Base-by-base conservation (phyloP, 306 rosid species). In the Arachis hypogaea region DNA sequence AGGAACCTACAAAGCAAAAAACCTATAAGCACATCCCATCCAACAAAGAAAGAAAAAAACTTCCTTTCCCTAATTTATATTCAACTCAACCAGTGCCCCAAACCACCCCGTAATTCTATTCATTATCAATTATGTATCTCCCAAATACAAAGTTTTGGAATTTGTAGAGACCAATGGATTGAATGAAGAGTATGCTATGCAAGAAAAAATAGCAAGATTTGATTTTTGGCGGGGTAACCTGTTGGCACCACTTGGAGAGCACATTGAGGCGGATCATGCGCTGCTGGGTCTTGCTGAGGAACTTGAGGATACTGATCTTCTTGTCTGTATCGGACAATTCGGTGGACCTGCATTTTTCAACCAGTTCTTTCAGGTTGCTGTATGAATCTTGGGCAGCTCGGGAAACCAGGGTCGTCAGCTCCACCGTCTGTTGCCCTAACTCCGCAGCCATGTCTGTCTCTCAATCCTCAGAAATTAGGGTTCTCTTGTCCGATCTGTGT, bases 221-320 rank as follows among this genome's bases (percentile, higher is more conserved):
- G 46, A 43, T 43, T 43, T 47, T 47, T 4, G 16, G 18, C 9
- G 10, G 38, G 70, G 51, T 10, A 38, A 9, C 99, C 96, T 94
- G 99, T 54, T 88, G 97, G 72, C 96, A 94, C 99, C 99, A 94
- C 81, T 92, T 92, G 69, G 99, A 82, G 59, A 94, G 89, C 62
- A 90, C 99, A 83, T 92, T 85, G 84, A 94, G 99, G 7, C 99
- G 89, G 66, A 94, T 92, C 96, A 94, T 89, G 6, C 99, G 88
- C 82, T 94, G 99, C 73, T 88, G 97, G 60, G 99, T 94, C 90
- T 94, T 94, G 84, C 65, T 84, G 9, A 94, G 79, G 81, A 87
- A 89, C 85, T 94, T 94, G 71, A 94, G 96, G 68, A 94, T 77
- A 81, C 75, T 82, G 66, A 92, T 82, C 77, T 90, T 94, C 91